Percentiles rank a stretch among this genome's conserved stretches.
These are phyloP conservation scores for Cyberlindnera veronae DNA, from an alignment of 805 yeast species.

Conservation along the genomic window DNA sequence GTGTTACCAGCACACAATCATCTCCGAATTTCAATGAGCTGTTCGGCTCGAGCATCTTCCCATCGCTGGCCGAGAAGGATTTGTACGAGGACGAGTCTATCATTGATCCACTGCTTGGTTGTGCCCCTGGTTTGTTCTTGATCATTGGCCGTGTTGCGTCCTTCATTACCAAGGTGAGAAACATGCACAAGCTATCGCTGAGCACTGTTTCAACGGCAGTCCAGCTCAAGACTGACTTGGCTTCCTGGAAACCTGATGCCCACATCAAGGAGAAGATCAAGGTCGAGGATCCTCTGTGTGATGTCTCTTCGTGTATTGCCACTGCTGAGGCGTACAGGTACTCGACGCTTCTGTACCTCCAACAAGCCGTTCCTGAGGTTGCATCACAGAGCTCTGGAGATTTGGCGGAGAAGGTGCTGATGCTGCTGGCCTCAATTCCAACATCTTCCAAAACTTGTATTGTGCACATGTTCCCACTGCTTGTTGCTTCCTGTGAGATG, in stretches of 20 bases:
- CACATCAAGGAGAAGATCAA: slow-evolving; percentile 30
- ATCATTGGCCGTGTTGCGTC: slow-evolving; percentile 62
- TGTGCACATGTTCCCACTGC: slow-evolving; percentile 61
- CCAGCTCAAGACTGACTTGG: slow-evolving; percentile 47
- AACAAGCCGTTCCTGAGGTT: slow-evolving; percentile 69
- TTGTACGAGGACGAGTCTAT: slow-evolving; percentile 12
- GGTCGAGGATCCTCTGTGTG: slow-evolving; percentile 48
- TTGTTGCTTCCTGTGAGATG: slow-evolving; percentile 67
- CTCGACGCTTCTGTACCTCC: slow-evolving; percentile 55
- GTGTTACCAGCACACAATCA: not conserved
- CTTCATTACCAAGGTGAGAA: slow-evolving; percentile 47
- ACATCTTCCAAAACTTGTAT: slow-evolving; percentile 51
- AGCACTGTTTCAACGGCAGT: slow-evolving; percentile 52
- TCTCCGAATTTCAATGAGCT: slow-evolving; percentile 16
- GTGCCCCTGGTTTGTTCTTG: slow-evolving; percentile 61
- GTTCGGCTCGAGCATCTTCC: slow-evolving; percentile 16
- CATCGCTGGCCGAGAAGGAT: slow-evolving; percentile 3
- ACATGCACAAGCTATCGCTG: slow-evolving; percentile 39
- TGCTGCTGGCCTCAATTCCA: slow-evolving; percentile 61
- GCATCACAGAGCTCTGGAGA: slow-evolving; percentile 52
- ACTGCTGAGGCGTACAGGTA: slow-evolving; percentile 70
- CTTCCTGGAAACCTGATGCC: slow-evolving; percentile 51
- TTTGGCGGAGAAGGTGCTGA: slow-evolving; percentile 56
- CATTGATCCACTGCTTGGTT: slow-evolving; percentile 65
- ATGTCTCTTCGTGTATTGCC: slow-evolving; percentile 55